Evolutionary conservation across 257 asterid genomes (phyloP).

Genomic region (Coffea eugenioides): DNA sequence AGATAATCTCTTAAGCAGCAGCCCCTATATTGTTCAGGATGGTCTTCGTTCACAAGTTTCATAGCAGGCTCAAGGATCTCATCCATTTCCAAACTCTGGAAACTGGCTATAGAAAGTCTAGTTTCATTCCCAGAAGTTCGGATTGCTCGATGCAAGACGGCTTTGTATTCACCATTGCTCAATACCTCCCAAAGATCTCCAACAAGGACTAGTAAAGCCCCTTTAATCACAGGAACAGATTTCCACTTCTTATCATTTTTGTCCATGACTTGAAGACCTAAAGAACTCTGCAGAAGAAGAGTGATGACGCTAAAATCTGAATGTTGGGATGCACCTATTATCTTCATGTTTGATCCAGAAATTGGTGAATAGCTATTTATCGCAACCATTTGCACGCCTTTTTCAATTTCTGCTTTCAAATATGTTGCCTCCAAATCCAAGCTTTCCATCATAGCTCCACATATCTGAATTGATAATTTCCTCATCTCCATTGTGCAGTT

Average conservation of each 20-base stretch:
- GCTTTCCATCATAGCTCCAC: background rate
- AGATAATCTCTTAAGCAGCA: slow-evolving; percentile 37
- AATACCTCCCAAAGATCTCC: slow-evolving; percentile 8
- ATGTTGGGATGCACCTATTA: slow-evolving; percentile 21
- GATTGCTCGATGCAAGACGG: slow-evolving; percentile 1
- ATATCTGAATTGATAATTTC: background rate
- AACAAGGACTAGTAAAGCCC: background rate
- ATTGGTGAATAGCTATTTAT: background rate
- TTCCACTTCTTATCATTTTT: background rate
- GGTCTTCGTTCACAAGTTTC: slow-evolving; percentile 22
- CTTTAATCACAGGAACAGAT: background rate
- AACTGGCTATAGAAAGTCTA: slow-evolving; percentile 34
- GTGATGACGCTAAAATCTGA: slow-evolving; percentile 42
- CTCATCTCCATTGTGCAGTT: slow-evolving; percentile 5
- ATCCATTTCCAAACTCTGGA: slow-evolving; percentile 38
- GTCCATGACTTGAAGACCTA: slow-evolving; percentile 35
- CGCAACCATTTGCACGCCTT: no score
- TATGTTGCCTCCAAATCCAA: no score
- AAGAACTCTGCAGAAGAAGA: slow-evolving; percentile 30
- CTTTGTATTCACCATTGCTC: slow-evolving; percentile 9
- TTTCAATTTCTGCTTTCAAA: no score
- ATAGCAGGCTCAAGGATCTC: slow-evolving; percentile 34
- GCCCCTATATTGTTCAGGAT: slow-evolving; percentile 27
- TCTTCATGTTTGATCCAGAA: background rate
- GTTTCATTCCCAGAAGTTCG: slow-evolving; percentile 2